Evolutionary conservation across 768 basidiomycete genomes (phyloP).

Genomic region (Serendipita sp.): DNA sequence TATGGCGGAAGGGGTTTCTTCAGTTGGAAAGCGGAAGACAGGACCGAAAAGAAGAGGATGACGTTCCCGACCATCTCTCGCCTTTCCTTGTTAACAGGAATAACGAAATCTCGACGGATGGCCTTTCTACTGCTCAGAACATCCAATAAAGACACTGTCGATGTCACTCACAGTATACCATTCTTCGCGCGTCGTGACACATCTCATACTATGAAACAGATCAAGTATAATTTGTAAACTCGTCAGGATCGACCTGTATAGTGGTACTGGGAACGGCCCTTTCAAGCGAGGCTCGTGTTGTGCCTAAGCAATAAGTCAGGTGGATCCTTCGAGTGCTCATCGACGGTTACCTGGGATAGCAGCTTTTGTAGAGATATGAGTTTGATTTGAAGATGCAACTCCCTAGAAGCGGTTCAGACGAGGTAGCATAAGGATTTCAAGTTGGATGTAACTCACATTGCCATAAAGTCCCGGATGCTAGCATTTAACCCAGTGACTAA

Average conservation of each 20-base stretch:
- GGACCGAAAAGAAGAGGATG: slow-evolving; percentile 69
- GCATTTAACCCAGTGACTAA: slow-evolving; percentile 26
- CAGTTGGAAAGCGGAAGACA: slow-evolving; percentile 62
- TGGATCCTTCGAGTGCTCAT: not conserved
- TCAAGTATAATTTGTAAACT: slow-evolving; percentile 77
- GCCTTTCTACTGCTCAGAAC: slow-evolving; percentile 27
- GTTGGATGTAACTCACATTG: slow-evolving; percentile 41
- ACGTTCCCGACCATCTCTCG: slow-evolving; percentile 90
- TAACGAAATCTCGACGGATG: slow-evolving; percentile 72
- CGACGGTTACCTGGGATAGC: slow-evolving; percentile 37
- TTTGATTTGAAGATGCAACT: slow-evolving; percentile 83
- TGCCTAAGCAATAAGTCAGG: slow-evolving; percentile 23
- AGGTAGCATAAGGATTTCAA: not conserved
- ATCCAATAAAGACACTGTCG: not conserved
- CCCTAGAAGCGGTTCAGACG: slow-evolving; percentile 34
- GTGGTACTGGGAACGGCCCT: slow-evolving; percentile 76
- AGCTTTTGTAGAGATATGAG: slow-evolving; percentile 71
- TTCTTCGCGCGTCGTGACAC: slow-evolving; percentile 90
- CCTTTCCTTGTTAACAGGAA: slow-evolving; percentile 77
- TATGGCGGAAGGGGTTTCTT: slow-evolving; percentile 94
- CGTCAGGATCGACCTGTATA: slow-evolving; percentile 71
- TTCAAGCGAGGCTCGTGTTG: slow-evolving; percentile 89
- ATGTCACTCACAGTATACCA: slow-evolving; percentile 38
- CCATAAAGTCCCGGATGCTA: slow-evolving; percentile 77
- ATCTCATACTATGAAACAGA: slow-evolving; percentile 85